Base-by-base conservation (phyloP, 2,329 filamentous ascomycete species). In the Fusarium mangiferae region DNA sequence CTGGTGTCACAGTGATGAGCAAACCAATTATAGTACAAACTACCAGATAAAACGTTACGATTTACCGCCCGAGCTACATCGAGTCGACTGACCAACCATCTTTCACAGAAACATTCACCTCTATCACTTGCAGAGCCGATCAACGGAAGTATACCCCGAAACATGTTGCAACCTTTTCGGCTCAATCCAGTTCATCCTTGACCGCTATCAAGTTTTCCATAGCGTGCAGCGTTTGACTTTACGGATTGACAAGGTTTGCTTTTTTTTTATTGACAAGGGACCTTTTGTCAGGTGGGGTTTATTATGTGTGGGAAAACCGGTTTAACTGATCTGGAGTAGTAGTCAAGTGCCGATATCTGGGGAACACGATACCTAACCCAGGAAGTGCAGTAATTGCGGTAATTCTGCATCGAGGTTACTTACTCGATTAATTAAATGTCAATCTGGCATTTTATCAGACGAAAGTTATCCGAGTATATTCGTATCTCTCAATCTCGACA, bases 301-400 rank as follows among this genome's bases (percentile, higher is more conserved):
- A 22, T 48, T 30, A 14, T 12, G 17, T 15, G 18, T 18, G 35
- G 35, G 33, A 70, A 70, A 70, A 57, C 67, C 20, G 59, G 67
- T 66, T 69, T 56, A 52, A 45, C 30, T 42, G 30, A 67, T 62
- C 62, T 70, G 45, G 48, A 70, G 48, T 30, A n/a, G 26, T 6
- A 33, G 49, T 41, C 24, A 51, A 69, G 58, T 69, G 58, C 66
- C 66, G 66, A 58, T 69, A 63, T 69, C 66, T 69, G 66, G 66
- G 66, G 66, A 48, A 63, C 28, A 35, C 30, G 30, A 35, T 55
- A 51, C 56, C 56, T 58, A 62, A 70, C 68, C 62, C 45, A 68
- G 66, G 36, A 26, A 48, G 22, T 36, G 42, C 42, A 36, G 42
- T 36, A n/a, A 58, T 49, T 58, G 24, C 14, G 26, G 24, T 55